phyloP scores from a whole-genome alignment of 345 rosid species.

The Psidium guajava region DNA sequence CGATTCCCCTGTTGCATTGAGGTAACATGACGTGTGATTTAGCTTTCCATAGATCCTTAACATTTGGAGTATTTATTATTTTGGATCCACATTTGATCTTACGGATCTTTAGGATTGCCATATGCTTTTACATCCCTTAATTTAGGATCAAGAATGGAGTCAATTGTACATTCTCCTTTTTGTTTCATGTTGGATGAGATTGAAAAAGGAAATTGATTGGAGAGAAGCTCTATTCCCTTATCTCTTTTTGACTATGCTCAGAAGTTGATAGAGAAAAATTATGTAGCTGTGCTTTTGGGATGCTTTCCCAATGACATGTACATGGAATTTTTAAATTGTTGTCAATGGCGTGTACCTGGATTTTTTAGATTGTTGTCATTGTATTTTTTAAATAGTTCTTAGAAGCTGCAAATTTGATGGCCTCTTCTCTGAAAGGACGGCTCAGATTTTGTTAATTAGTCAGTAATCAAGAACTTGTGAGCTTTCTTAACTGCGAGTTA shows the following conservation, averaged over 20 bases:
- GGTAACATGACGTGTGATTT: slow-evolving; percentile 31
- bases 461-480: neutral
- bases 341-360: neutral
- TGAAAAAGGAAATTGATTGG: neutral
- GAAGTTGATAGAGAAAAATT: neutral
- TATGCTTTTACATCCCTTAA: neutral
- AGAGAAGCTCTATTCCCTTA: neutral
- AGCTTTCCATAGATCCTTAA: neutral
- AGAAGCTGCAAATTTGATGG: neutral
- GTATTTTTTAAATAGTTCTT: neutral
- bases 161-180: neutral
- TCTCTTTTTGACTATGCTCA: neutral
- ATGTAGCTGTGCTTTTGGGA: neutral
- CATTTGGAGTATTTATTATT: neutral
- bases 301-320: neutral
- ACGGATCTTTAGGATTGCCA: neutral
- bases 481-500: neutral
- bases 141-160: neutral
- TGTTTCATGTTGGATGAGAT: neutral
- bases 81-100: neutral
- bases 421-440: neutral
- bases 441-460: neutral
- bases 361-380: neutral
- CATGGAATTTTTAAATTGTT: neutral
- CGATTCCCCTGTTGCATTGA: slow-evolving; percentile 32